Percentiles rank a stretch among this genome's conserved stretches.
phyloP scores from a whole-genome alignment of 768 basidiomycete species.

The Strobilomyces confusus region DNA sequence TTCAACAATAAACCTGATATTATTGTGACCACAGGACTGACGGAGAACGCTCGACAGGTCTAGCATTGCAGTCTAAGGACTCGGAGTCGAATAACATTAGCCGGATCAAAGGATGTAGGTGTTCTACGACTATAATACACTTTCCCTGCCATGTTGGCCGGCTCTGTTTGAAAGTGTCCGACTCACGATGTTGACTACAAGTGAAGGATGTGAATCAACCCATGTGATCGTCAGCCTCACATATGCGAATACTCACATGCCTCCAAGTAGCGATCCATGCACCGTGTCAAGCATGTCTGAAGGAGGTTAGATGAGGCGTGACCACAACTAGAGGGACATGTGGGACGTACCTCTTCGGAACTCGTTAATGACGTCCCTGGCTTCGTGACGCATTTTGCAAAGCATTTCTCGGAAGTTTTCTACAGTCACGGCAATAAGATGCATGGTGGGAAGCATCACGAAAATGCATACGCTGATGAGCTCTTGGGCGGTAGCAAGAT shows the following conservation, averaged over 20 bases:
- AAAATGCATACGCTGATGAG: slow-evolving; percentile 61
- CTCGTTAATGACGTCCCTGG: slow-evolving; percentile 64
- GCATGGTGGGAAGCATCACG: not conserved
- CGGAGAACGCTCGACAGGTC: not conserved
- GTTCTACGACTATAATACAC: slow-evolving; percentile 5
- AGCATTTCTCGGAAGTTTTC: slow-evolving; percentile 82
- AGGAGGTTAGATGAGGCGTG: not conserved
- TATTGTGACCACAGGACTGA: slow-evolving; percentile 1
- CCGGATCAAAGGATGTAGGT: not conserved
- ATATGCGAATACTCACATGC: slow-evolving; percentile 55
- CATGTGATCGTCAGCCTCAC: not conserved
- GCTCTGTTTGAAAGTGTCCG: slow-evolving; percentile 61
- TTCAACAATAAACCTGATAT: slow-evolving; percentile 14
- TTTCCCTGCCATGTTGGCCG: slow-evolving; percentile 24
- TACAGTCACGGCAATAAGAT: slow-evolving; percentile 25
- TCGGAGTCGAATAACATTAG: not conserved
- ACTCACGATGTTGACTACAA: slow-evolving; percentile 75
- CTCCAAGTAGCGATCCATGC: slow-evolving; percentile 81
- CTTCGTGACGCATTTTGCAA: slow-evolving; percentile 70
- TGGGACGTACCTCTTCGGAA: slow-evolving; percentile 62
- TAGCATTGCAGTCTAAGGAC: slow-evolving; percentile 1
- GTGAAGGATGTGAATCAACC: not conserved
- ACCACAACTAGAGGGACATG: not conserved
- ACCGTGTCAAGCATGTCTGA: slow-evolving; percentile 71
- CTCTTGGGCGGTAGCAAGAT: slow-evolving; percentile 72